These are phyloP conservation scores for Anastatica hierochuntica DNA, from an alignment of 345 rosid species.

Conservation along the genomic window DNA sequence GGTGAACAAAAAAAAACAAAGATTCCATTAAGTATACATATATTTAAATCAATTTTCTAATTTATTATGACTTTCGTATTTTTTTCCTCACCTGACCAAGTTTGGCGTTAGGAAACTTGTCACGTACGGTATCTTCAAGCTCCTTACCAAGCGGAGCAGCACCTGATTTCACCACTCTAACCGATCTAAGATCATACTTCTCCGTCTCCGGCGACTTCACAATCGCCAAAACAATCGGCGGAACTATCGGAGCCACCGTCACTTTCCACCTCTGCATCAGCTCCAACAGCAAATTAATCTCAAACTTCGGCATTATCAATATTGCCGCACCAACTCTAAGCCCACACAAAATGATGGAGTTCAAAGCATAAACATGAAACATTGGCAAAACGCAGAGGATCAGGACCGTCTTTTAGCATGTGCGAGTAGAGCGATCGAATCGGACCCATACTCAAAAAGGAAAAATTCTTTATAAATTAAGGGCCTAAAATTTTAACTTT, in stretches of 20 bases:
- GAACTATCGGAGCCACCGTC: conserved; percentile 72
- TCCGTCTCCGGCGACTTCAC: conserved; percentile 50
- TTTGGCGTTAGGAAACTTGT: conserved; percentile 63
- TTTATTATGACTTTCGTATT: too few species aligned
- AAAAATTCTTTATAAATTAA: too few species aligned
- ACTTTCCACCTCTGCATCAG: conserved; percentile 51
- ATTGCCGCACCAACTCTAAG: conserved; percentile 78
- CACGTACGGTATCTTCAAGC: conserved; percentile 63
- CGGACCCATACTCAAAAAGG: too few species aligned
- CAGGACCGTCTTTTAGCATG: too few species aligned
- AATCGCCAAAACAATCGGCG: conserved; percentile 65
- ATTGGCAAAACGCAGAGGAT: conserved; percentile 62
- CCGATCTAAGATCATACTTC: conserved; percentile 56
- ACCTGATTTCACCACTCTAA: conserved; percentile 62
- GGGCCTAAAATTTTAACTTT: too few species aligned
- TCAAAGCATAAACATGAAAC: conserved; percentile 73
- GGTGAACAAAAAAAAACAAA: too few species aligned
- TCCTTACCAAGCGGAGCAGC: conserved; percentile 93
- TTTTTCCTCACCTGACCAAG: conserved; percentile 89
- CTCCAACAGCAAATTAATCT: conserved; percentile 41
- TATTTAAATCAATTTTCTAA: too few species aligned
- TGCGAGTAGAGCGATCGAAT: too few species aligned
- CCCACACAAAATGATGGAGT: conserved; percentile 64
- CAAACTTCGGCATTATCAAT: conserved; percentile 76
- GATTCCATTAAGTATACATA: too few species aligned